Evolutionary conservation across 169 alveolate species (phyloP).

Genomic region (Plasmodium ovale): DNA sequence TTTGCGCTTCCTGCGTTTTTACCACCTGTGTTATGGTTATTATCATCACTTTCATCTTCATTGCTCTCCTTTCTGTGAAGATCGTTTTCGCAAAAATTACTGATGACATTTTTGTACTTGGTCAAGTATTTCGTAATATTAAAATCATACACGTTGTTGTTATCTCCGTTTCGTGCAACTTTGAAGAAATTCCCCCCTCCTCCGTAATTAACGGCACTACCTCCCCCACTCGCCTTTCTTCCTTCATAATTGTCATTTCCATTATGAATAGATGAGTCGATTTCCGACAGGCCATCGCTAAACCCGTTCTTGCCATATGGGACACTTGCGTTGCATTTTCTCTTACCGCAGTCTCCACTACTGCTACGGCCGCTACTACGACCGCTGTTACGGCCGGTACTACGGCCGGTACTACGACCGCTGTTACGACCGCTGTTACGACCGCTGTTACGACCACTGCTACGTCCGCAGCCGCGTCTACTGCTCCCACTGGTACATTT

Average conservation of each 20-base stretch:
- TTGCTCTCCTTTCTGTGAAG: slow-evolving; percentile 18
- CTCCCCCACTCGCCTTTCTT: neutral
- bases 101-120: slow-evolving; percentile 34
- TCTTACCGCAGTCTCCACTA: neutral
- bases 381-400: neutral
- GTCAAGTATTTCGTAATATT: slow-evolving; percentile 53
- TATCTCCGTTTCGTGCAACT: neutral
- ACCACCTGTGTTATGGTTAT: no score
- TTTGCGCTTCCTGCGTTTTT: no score
- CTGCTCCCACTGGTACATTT: neutral
- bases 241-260: neutral
- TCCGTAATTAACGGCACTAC: neutral
- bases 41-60: slow-evolving; percentile 24
- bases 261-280: neutral
- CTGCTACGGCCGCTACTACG: neutral
- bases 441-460: neutral
- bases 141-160: slow-evolving; percentile 9
- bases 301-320: neutral
- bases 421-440: neutral
- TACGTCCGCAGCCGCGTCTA: neutral
- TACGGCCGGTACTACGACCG: neutral
- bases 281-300: neutral
- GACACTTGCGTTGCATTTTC: neutral
- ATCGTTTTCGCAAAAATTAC: slow-evolving; percentile 43
- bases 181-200: neutral